Conservation (phyloP, 345 rosid genomes). For the Brassica carinata region DNA sequence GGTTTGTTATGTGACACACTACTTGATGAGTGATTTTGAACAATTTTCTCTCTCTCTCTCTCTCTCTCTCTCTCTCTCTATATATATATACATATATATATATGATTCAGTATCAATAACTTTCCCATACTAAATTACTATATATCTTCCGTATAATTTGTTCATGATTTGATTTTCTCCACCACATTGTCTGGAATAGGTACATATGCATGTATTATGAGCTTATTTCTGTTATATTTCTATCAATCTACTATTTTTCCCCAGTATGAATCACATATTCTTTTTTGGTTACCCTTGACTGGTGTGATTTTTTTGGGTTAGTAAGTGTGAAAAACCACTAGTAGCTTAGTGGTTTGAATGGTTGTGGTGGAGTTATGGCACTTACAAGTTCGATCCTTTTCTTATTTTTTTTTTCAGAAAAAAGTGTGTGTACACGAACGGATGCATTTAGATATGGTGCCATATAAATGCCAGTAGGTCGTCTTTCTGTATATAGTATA, state of each 20-base stretch:
- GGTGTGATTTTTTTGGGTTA: not conserved
- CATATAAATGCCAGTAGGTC: conserved; percentile 15
- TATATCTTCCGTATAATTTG: not conserved
- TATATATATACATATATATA: not conserved
- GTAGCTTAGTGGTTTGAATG: not conserved
- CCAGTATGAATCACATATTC: not conserved
- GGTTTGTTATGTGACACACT: conserved; percentile 22
- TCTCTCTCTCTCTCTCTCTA: too few species aligned
- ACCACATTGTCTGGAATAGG: conserved; percentile 15
- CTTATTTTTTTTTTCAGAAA: too few species aligned
- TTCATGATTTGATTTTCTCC: conserved; percentile 4
- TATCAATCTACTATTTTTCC: conserved; percentile 4
- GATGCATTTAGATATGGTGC: conserved; percentile 15
- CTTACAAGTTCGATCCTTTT: not conserved
- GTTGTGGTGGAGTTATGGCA: not conserved
- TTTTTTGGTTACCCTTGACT: not conserved
- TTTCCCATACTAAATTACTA: conserved; percentile 6
- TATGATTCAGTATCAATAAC: conserved; percentile 10
- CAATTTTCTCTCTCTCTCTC: not conserved
- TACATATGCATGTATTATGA: conserved; percentile 1
- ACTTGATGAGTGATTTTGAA: conserved; percentile 3
- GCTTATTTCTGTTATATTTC: conserved; percentile 11
- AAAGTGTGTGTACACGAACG: conserved; percentile 17
- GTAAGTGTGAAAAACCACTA: not conserved
- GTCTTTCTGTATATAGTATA: not conserved